Conservation (phyloP, 371 early-diverging fungal genomes). For the Mortierella sp. region DNA sequence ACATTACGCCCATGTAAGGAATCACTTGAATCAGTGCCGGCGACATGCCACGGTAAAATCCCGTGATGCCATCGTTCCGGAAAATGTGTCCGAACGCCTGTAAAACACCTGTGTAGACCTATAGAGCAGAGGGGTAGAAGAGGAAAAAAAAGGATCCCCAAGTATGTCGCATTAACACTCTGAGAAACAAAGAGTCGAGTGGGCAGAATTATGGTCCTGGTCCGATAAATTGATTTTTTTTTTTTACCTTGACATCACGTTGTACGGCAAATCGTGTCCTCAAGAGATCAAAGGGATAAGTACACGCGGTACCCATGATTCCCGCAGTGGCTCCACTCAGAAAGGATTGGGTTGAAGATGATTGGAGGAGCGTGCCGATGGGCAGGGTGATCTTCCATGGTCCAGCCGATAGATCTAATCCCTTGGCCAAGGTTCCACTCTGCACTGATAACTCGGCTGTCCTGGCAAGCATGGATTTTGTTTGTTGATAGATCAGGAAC, state of each 20-base stretch:
- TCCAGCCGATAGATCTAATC: neutral
- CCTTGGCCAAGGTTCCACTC: neutral
- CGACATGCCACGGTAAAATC: constrained; percentile 89
- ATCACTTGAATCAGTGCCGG: constrained; percentile 89
- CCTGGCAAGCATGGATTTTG: constrained; percentile 52
- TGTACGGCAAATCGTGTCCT: constrained; percentile 94
- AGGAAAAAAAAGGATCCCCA: too few relatives aligned
- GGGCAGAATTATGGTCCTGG: too few relatives aligned
- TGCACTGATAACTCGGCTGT: constrained; percentile 20
- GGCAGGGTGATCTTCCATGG: neutral
- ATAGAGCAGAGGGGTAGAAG: too few relatives aligned
- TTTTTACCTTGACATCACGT: constrained; percentile 61
- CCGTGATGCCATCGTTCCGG: constrained; percentile 76
- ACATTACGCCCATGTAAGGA: constrained; percentile 93
- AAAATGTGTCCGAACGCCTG: constrained; percentile 74
- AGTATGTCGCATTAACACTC: too few relatives aligned
- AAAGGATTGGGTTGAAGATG: constrained; percentile 63
- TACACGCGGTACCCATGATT: constrained; percentile 76
- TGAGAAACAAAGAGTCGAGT: too few relatives aligned
- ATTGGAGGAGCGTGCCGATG: constrained; percentile 9
- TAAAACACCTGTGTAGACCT: constrained; percentile 70
- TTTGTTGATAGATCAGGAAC: constrained; percentile 79
- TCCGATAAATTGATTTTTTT: too few relatives aligned
- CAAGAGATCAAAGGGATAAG: constrained; percentile 95
- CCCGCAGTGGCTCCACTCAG: constrained; percentile 82